phyloP scores from a whole-genome alignment of 164 flowering plant species.

The Magnolia sinica region DNA sequence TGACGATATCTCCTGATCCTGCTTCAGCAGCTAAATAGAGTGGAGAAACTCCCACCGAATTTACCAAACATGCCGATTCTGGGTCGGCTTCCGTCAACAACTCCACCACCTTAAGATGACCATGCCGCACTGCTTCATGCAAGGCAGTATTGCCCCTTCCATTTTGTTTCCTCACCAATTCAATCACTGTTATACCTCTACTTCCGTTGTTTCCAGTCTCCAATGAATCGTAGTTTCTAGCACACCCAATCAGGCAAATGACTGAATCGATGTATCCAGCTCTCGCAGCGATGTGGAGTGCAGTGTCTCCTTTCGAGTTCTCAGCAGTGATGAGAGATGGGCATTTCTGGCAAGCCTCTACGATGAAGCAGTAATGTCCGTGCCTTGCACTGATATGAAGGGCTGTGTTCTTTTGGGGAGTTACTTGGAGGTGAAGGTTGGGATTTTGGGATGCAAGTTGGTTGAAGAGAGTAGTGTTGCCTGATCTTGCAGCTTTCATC shows the following conservation, averaged over 20 bases:
- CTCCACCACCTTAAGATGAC: background rate
- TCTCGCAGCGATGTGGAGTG: background rate
- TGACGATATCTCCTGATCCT: background rate
- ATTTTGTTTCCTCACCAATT: background rate
- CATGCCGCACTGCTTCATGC: background rate
- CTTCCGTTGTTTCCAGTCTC: too few relatives aligned
- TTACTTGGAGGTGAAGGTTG: background rate
- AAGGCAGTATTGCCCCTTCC: background rate
- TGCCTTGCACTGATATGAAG: background rate
- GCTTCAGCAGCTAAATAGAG: conserved; percentile 4
- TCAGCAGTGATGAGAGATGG: background rate
- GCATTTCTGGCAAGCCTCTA: too few relatives aligned
- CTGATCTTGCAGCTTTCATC: conserved; percentile 8
- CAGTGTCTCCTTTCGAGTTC: background rate
- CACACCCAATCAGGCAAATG: too few relatives aligned
- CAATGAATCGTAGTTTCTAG: too few relatives aligned
- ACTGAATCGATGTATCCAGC: background rate
- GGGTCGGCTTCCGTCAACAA: background rate
- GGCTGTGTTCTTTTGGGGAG: background rate
- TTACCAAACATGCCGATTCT: background rate
- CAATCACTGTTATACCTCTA: too few relatives aligned
- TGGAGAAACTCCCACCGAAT: background rate
- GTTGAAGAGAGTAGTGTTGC: background rate
- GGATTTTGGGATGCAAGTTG: background rate
- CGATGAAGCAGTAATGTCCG: background rate